Evolutionary conservation across 106 monocot genomes (phyloP), one percentile per base, ranked within the genome.

Genomic region (Allium sativum): DNA sequence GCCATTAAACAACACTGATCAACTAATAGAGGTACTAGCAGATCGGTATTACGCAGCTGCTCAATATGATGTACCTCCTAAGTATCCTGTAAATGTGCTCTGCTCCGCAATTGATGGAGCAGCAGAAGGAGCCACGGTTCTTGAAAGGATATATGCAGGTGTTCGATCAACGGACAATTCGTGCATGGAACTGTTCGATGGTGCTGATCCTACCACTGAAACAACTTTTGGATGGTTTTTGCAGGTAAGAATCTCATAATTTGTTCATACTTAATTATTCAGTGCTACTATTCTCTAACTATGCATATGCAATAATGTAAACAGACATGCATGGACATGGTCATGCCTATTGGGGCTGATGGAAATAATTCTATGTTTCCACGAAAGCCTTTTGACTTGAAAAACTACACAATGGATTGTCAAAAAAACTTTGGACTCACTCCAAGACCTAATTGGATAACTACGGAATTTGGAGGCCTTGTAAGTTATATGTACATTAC

Each of bases 391-490:
- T 76, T 65, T 15, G 18, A 76, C 20, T 7, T 60, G 22, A 44
- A 21, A 4, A n/a, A 18, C 7, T 70, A 53, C 40, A 60, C 42
- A 6, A 18, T n/a, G 12, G 1, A 58, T 0, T 76, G 76, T 18
- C 53, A 58, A 62, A 40, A 59, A 6, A 15, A 22, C 14, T 70
- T 44, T 58, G 58, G 59, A 15, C 59, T 65, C 12, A 43, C 43
- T n/a, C 70, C 70, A 59, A 58, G 70, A 19, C 79, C 83, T 0
- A 85, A 94, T 19, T 94, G 94, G 90, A 90, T 94, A 40, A 94
- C 94, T 14, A 84, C 89, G n/a, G 81, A 94, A 56, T 94, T 79
- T 58, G 89, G 90, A 58, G 94, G 86, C 55, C 11, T 78, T 66
- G 94, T 94, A 48, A 86, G 82, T 46, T 40, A 7, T 12, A 13